Conservation (phyloP, 805 yeast genomes). For the Yamadazyma sp. region DNA sequence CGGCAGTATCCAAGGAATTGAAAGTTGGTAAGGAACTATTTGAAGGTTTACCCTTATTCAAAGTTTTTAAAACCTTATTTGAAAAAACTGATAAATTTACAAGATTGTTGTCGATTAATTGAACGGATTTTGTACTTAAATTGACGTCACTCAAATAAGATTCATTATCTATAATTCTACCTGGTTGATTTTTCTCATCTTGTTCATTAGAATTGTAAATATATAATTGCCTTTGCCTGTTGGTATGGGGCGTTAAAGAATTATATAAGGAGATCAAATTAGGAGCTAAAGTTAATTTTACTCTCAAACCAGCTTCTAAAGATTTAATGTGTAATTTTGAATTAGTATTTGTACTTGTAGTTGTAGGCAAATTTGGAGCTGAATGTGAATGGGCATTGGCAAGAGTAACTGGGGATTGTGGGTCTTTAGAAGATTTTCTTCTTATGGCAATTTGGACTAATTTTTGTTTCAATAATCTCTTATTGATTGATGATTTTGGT, state of each 20-base stretch:
- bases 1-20: constrained; percentile 46
- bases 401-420: neutral
- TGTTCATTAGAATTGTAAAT: constrained; percentile 9
- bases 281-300: constrained; percentile 46
- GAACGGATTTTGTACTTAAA: constrained; percentile 23
- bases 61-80: constrained; percentile 34
- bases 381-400: constrained; percentile 2
- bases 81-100: constrained; percentile 37
- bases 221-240: constrained; percentile 18
- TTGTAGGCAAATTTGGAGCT: neutral
- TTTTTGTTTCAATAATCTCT: constrained; percentile 12
- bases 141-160: constrained; percentile 9
- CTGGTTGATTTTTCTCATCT: neutral
- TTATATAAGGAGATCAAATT: constrained; percentile 43
- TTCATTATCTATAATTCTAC: constrained; percentile 3
- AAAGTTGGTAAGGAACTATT: constrained; percentile 24
- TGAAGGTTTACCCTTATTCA: constrained; percentile 7
- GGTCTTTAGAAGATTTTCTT: constrained; percentile 24
- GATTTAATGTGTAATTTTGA: constrained; percentile 41
- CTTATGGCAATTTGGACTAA: constrained; percentile 32
- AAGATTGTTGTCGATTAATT: constrained; percentile 36
- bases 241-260: constrained; percentile 34
- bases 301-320: constrained; percentile 49
- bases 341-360: neutral
- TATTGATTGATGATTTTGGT: constrained; percentile 11